Percentiles rank a stretch among this genome's conserved stretches.
Evolutionary conservation across 805 yeast species (phyloP).

Genomic region (Sugiyamaella boreocaroliniensis): DNA sequence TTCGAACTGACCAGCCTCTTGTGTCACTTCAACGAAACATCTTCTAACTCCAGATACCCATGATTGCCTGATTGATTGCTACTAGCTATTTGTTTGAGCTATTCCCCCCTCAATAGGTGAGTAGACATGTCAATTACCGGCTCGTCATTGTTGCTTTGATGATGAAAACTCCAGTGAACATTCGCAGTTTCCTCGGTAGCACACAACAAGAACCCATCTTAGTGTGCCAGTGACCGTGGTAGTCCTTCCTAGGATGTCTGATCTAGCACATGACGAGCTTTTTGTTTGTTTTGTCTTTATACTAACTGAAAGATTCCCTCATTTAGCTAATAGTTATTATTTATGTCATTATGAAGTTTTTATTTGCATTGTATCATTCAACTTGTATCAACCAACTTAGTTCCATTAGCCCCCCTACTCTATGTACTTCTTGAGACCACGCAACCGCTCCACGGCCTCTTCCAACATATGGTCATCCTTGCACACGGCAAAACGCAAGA

Average conservation of each 20-base stretch:
- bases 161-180: conserved; percentile 34
- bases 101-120: conserved; percentile 10
- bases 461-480: conserved; percentile 77
- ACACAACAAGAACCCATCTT: conserved; percentile 33
- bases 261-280: conserved; percentile 13
- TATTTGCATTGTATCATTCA: neutral
- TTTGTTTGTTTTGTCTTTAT: neutral
- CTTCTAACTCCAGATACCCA: neutral
- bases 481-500: conserved; percentile 92
- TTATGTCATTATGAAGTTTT: neutral
- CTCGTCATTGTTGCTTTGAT: conserved; percentile 17
- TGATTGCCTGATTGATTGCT: conserved; percentile 10
- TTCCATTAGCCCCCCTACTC: conserved; percentile 1
- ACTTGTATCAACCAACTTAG: neutral
- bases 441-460: conserved; percentile 73
- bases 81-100: too few species aligned
- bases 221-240: conserved; percentile 37
- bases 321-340: neutral
- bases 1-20: neutral
- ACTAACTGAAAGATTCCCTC: neutral
- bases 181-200: conserved; percentile 43
- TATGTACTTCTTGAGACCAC: conserved; percentile 61
- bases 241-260: conserved; percentile 40
- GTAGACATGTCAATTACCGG: conserved; percentile 1
- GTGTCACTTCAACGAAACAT: conserved; percentile 3